phyloP scores from a whole-genome alignment of 495 filamentous ascomycete species.

The Xylaria venustula region DNA sequence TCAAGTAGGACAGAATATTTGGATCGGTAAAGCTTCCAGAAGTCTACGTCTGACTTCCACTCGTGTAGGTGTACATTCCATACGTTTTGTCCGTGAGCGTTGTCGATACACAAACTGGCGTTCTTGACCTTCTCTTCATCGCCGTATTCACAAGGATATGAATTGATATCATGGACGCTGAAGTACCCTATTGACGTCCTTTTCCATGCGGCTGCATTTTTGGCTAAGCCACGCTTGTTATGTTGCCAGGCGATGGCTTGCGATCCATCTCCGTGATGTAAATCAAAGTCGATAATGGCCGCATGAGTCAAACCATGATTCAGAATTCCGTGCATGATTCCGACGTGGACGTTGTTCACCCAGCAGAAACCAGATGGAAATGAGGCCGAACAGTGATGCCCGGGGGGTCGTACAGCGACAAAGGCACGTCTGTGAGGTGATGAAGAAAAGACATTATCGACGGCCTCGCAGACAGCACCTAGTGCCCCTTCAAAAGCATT shows the following conservation, averaged over 20 bases:
- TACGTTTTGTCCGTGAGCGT: conserved; percentile 84
- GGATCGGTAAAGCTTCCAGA: conserved; percentile 81
- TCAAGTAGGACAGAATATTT: conserved; percentile 73
- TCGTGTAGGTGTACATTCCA: conserved; percentile 95
- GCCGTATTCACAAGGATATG: conserved; percentile 88
- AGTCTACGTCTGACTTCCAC: conserved; percentile 78
- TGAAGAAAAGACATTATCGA: conserved; percentile 74
- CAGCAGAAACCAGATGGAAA: conserved; percentile 95
- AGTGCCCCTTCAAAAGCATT: conserved; percentile 86
- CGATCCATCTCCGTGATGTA: conserved; percentile 95
- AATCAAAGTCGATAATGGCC: conserved; percentile 93
- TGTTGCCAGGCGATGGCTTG: conserved; percentile 89
- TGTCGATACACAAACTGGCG: conserved; percentile 88
- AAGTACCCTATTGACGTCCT: conserved; percentile 91
- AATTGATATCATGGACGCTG: conserved; percentile 96
- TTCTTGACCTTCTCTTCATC: conserved; percentile 87
- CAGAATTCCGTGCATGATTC: conserved; percentile 83
- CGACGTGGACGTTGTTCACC: conserved; percentile 97
- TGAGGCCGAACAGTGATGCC: conserved; percentile 88
- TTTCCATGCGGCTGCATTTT: conserved; percentile 68
- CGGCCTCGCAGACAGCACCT: conserved; percentile 85
- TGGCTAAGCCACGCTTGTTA: conserved; percentile 65
- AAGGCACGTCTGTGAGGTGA: conserved; percentile 70
- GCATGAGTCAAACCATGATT: conserved; percentile 86
- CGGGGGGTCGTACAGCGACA: conserved; percentile 78